Evolutionary conservation across 2,329 filamentous ascomycete genomes (phyloP), one percentile per base, ranked within the genome.

Genomic region (Colletotrichum filicis): DNA sequence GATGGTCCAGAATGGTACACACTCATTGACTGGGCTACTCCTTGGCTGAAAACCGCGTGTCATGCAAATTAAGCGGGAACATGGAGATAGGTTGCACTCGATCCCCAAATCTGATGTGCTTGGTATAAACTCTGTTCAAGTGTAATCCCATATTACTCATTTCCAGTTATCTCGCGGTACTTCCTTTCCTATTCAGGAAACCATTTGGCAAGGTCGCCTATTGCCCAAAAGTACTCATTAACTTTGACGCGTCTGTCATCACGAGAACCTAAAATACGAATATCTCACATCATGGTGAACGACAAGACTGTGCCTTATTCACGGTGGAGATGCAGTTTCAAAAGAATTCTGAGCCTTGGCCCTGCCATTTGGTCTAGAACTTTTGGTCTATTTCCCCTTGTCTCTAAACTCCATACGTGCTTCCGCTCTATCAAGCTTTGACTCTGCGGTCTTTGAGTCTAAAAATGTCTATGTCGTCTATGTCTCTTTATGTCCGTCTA

Each of bases 401-500:
- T 37, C 30, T 58, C 22, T 42, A 16, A 63, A 57, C 35, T 55
- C 28, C 22, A 28, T 30, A 28, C 35, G 52, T 22, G 56, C 57
- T n/a, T 3, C 24, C 16, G 35, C 57, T 71, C 56, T 58, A 49
- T 37, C 32, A 57, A 55, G 56, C 22, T 30, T 46, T 55, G 46
- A 22, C 14, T 63, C 52, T 32, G 32, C 30, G 59, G 24, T 63
- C 42, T 26, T 46, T 42, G 58, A n/a, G 61, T 64, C n/a, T 56
- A 26, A 42, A 55, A 55, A 49, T n/a, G 32, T 73, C 55, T 66
- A 73, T 61, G 46, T 57, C 66, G 22, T 60, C 26, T 35, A 4
- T 53, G n/a, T 55, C 46, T 55, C 16, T 69, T 61, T 66, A 70
- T 59, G 28, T 66, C 35, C 56, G 19, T 66, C 66, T 70, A 49